Percentiles rank a stretch among this genome's conserved stretches.
These are phyloP conservation scores for Scedosporium dehoogii DNA, from an alignment of 2,329 filamentous ascomycete species.

Conservation along the genomic window DNA sequence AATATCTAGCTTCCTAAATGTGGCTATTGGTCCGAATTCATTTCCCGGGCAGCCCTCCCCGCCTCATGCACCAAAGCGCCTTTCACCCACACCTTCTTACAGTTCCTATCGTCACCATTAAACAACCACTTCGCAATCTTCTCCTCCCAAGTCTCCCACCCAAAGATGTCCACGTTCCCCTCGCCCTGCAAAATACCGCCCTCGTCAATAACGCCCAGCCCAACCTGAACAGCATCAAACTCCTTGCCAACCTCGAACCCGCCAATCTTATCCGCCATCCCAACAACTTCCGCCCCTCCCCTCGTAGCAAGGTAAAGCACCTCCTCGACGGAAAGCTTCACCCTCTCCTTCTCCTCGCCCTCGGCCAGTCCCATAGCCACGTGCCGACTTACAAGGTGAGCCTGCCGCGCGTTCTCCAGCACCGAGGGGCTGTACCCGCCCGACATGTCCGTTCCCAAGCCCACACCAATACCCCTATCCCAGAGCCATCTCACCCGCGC, in stretches of 20 bases:
- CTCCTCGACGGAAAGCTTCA: slow-evolving; percentile 75
- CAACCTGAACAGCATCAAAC: slow-evolving; percentile 83
- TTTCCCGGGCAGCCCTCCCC: slow-evolving; percentile 11
- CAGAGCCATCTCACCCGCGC: slow-evolving; percentile 68
- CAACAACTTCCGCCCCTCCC: slow-evolving; percentile 78
- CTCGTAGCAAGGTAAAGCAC: slow-evolving; percentile 76
- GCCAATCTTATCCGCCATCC: slow-evolving; percentile 62
- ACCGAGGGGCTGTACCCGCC: slow-evolving; percentile 79
- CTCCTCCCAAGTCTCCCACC: slow-evolving; percentile 83
- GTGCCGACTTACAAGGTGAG: slow-evolving; percentile 67
- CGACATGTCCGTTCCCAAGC: slow-evolving; percentile 82
- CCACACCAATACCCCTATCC: slow-evolving; percentile 65
- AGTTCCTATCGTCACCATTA: slow-evolving; percentile 87
- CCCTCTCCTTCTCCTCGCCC: slow-evolving; percentile 30
- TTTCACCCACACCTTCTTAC: slow-evolving; percentile 77
- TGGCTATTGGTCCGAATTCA: background rate
- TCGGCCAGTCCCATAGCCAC: slow-evolving; percentile 43
- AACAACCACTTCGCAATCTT: slow-evolving; percentile 90
- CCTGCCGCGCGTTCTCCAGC: slow-evolving; percentile 73
- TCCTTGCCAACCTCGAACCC: slow-evolving; percentile 78
- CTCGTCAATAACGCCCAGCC: slow-evolving; percentile 41
- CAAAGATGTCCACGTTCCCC: slow-evolving; percentile 78
- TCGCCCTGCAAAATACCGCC: slow-evolving; percentile 23
- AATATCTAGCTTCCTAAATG: too few relatives aligned
- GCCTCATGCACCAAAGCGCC: slow-evolving; percentile 67